Evolutionary conservation across 2,329 filamentous ascomycete genomes (phyloP).

Genomic region (Lachnellula occidentalis): DNA sequence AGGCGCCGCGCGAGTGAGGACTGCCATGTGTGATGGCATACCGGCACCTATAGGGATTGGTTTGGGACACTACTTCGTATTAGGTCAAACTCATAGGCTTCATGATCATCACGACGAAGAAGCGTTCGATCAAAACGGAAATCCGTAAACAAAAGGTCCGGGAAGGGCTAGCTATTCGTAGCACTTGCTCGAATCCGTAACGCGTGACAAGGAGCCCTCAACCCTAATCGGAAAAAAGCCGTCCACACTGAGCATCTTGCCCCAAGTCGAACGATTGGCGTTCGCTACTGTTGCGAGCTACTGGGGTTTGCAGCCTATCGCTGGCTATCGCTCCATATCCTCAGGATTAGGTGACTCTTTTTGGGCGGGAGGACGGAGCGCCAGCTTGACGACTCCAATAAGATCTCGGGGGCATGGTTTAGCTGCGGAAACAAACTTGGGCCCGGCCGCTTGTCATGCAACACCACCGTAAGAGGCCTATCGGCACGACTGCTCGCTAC

Average conservation of each 20-base stretch:
- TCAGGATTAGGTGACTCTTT: slow-evolving; percentile 18
- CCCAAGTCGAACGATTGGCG: slow-evolving; percentile 27
- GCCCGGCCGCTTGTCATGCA: slow-evolving; percentile 23
- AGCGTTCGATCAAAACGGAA: slow-evolving; percentile 10
- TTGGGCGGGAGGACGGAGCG: slow-evolving; percentile 11
- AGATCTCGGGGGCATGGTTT: slow-evolving; percentile 5
- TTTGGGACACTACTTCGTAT: slow-evolving; percentile 5
- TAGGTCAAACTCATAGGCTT: slow-evolving; percentile 10
- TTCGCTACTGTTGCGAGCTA: slow-evolving; percentile 17
- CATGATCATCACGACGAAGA: background rate
- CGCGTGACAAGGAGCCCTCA: slow-evolving; percentile 14
- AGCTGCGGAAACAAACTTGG: slow-evolving; percentile 17
- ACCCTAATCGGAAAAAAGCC: slow-evolving; percentile 4
- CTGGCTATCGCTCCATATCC: background rate
- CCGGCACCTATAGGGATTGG: slow-evolving; percentile 2
- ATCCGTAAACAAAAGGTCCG: slow-evolving; percentile 1
- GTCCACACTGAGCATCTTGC: slow-evolving; percentile 17
- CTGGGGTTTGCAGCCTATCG: slow-evolving; percentile 16
- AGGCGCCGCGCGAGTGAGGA: slow-evolving; percentile 4
- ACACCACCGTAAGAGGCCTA: slow-evolving; percentile 16
- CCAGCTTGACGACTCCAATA: slow-evolving; percentile 15
- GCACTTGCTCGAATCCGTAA: background rate
- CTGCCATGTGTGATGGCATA: slow-evolving; percentile 8
- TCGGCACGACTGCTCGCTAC: slow-evolving; percentile 15
- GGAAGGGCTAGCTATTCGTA: background rate